phyloP scores from a whole-genome alignment of 192 early-diverging fungal genomes.

The Polychytrium aggregatum region DNA sequence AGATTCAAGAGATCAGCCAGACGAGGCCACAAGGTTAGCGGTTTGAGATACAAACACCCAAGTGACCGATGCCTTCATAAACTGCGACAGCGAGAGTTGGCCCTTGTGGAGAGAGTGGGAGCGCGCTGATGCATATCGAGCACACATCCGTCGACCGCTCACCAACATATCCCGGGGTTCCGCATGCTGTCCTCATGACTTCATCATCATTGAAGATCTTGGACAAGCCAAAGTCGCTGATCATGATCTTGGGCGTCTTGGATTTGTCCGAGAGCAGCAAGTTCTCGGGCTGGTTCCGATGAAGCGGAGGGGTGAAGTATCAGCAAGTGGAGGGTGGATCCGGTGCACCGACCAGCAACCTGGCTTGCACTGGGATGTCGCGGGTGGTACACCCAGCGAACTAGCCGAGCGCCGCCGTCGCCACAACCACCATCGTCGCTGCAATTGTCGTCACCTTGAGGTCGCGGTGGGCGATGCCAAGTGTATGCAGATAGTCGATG shows the following conservation, averaged over 20 bases:
- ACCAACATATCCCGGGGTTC: constrained; percentile 71
- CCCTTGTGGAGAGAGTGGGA: no score
- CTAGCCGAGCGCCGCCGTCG: no score
- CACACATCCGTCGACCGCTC: no score
- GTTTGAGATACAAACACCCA: no score
- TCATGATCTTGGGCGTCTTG: constrained; percentile 56
- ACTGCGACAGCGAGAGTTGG: constrained; percentile 1
- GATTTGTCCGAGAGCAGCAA: constrained; percentile 39
- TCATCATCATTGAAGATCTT: constrained; percentile 56
- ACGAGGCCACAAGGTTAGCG: not conserved
- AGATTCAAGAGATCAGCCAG: constrained; percentile 9
- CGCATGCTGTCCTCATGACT: constrained; percentile 69
- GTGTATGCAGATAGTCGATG: constrained; percentile 72
- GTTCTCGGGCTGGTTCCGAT: constrained; percentile 32
- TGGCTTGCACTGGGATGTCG: no score
- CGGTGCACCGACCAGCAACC: no score
- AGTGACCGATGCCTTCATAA: no score
- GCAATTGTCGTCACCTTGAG: constrained; percentile 60
- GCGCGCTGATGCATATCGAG: no score
- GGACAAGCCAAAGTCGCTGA: constrained; percentile 93
- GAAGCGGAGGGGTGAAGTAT: no score
- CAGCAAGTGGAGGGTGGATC: no score
- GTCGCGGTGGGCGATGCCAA: constrained; percentile 87
- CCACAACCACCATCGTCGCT: no score
- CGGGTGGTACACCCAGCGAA: no score